Base-by-base conservation (phyloP, 1,284 basidiomycete genomes). In the Psilocybe mexicana region DNA sequence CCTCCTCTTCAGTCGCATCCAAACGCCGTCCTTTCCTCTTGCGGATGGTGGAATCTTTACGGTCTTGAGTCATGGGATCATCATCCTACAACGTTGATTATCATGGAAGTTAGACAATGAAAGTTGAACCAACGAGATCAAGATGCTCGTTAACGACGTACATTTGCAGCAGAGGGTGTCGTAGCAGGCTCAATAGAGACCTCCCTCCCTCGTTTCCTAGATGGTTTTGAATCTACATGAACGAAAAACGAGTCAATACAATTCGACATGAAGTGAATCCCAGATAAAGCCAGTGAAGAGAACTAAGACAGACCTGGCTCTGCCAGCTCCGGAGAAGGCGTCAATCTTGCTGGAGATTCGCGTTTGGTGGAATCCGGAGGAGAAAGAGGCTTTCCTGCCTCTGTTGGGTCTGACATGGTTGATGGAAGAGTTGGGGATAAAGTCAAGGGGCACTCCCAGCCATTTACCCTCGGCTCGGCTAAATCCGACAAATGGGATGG, bases 21-120 rank as follows among this genome's bases (percentile, higher is more conserved):
- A 90, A 76, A 25, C 80, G 74, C 7, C 81, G 76, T 51, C 86
- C 78, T 65, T 90, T 90, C 79, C 89, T 91, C 80, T 91, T 91
- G 2, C 86, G 85, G 11, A 82, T 78, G 25, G 76, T 78, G 45
- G 76, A 73, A 49, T 82, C 78, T 67, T 79, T 79, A 57, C 76
- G 76, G 66, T 80, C 80, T 60, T 74, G 70, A 57, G 65, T 57
- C 26, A 65, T 58, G 40, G 69, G 59, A 69, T 76, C 79, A 63
- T 70, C 65, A 52, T 85, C 81, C 84, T 87, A 67, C 26, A 42
- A 18, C 0, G 30, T 33, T 42, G 35, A 57, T 11, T 47, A 62
- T 61, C 54, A 63, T 64, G 55, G 54, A n/a, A 48, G 58, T 65
- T 61, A 60, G 56, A 28, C n/a, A 40, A 36, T 18, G 35, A 18